A percentile compares a stretch with the other conserved stretches of the same genome.
Conservation (phyloP, 2,329 filamentous ascomycete genomes). For the Tolypocladium guangdongense region DNA sequence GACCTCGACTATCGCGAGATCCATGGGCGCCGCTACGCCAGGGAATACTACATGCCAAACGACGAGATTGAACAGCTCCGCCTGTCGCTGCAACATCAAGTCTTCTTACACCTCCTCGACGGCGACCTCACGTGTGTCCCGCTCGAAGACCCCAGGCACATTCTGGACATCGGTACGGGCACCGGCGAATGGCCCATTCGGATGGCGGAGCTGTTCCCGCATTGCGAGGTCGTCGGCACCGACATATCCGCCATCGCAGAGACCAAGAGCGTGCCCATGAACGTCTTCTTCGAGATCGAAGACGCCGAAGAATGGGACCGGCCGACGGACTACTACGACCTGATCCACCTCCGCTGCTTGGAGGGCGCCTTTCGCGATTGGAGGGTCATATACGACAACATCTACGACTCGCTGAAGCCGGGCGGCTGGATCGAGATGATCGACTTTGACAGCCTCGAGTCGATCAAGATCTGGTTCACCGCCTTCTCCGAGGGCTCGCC, state of each 20-base stretch:
- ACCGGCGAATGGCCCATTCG: slow-evolving; percentile 41
- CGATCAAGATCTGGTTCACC: slow-evolving; percentile 17
- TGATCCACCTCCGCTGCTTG: slow-evolving; percentile 46
- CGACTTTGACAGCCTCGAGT: slow-evolving; percentile 39
- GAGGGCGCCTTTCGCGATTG: slow-evolving; percentile 46
- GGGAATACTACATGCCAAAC: slow-evolving; percentile 55
- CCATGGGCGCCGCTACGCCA: slow-evolving; percentile 52
- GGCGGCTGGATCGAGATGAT: slow-evolving; percentile 47
- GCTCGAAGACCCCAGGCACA: slow-evolving; percentile 24
- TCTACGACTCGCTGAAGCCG: slow-evolving; percentile 41
- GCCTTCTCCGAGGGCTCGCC: slow-evolving; percentile 33
- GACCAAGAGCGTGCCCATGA: slow-evolving; percentile 43
- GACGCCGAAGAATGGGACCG: slow-evolving; percentile 51
- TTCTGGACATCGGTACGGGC: slow-evolving; percentile 49
- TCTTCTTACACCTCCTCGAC: slow-evolving; percentile 43
- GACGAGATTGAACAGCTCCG: slow-evolving; percentile 55
- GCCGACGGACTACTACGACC: slow-evolving; percentile 38
- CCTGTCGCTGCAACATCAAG: slow-evolving; percentile 49
- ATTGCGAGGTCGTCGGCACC: slow-evolving; percentile 46
- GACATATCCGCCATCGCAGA: slow-evolving; percentile 48
- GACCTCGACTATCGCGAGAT: slow-evolving; percentile 48
- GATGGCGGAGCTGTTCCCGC: slow-evolving; percentile 41
- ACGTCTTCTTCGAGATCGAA: slow-evolving; percentile 49
- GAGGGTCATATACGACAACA: slow-evolving; percentile 41
- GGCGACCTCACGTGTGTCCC: slow-evolving; percentile 33